Base-by-base conservation (phyloP, 495 filamentous ascomycete species). In the Penicillium turbatum region DNA sequence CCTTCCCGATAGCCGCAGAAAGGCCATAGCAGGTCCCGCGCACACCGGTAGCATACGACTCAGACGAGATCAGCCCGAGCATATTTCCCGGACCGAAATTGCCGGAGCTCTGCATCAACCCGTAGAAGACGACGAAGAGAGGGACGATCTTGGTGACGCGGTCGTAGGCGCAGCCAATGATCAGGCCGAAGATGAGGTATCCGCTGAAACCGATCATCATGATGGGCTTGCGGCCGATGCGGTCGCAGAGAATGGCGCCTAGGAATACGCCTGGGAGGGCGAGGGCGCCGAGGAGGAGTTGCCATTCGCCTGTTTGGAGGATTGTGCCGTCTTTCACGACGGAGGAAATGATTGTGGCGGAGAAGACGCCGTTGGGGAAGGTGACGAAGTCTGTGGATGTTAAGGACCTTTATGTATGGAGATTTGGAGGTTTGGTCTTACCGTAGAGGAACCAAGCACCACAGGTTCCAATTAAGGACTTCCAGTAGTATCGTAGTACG, bases 201-300 rank as follows among this genome's bases (percentile, higher is more conserved):
- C 76, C 74, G 21, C 60, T 68, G 54, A 79, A 81, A 1, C 77
- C 79, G 9, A 81, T 56, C 73, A 80, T 80, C 76, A 79, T 79
- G n/a, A 72, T 72, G 4, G 70, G 65, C 47, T 78, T 78, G 0
- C 79, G 70, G 5, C 78, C 79, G 15, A 80, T 54, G 2, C 57
- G 51, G 40, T 80, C 70, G 48, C 74, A 78, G 1, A 81, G 69
- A 15, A 60, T 56, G 0, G 77, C 78, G 8, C 78, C 78, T 50
- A 81, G 57, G 53, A 81, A 70, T 13, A 79, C 76, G 8, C 78
- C 78, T 0, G 78, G 78, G 0, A 81, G 59, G 9, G 73, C 55
- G 24, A 80, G 61, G 17, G 66, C 61, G 17, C 70, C 74, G 9
- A 80, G 72, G 2, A 81, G 68, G 17, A 80, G 67, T 43, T 76